Evolutionary conservation across 2,329 filamentous ascomycete species (phyloP), one percentile per base, ranked within the genome.

Genomic region (Biscogniauxia sp.): DNA sequence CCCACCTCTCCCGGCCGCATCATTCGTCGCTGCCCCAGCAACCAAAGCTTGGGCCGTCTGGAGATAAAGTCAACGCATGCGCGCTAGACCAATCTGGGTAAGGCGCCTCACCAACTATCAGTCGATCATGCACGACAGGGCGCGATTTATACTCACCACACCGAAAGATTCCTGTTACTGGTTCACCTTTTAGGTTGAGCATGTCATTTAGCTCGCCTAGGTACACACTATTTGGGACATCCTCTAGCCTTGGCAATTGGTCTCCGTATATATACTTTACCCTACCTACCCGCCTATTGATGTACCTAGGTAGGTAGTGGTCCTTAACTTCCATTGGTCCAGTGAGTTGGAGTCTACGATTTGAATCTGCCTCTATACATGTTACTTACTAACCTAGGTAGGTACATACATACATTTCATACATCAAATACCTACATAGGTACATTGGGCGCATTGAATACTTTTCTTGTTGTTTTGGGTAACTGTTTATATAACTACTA

Each of bases 1-100:
- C 66, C 62, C 41, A 62, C 45, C 64, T 61, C 58, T 26, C 41
- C 56, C 64, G 68, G 64, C 64, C 67, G 61, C 67, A 66, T 71
- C 66, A 66, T 64, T 54, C 53, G 52, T 55, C 53, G 70, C 63
- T 69, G 67, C 59, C 69, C 61, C 51, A 54, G 69, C 69, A 72
- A 72, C 69, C 41, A 56, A 28, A 63, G 60, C 62, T 65, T 26
- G 64, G 60, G 20, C 63, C 69, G 69, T 17, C n/a, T 45, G 37
- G 37, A 45, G 37, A 45, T 45, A 45, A n/a, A 45, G 37, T 45
- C 37, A 11, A 15, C 37, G 17, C 37, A 45, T 45, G 37, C 17
- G 15, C 37, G 37, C 37, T 45, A 45, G 17, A 17, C 37, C 37
- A n/a, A 15, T 45, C 37, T 6, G 11, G 37, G 37, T 6, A 45